Conservation (phyloP, 2,329 filamentous ascomycete genomes). For the Phoma sp. region DNA sequence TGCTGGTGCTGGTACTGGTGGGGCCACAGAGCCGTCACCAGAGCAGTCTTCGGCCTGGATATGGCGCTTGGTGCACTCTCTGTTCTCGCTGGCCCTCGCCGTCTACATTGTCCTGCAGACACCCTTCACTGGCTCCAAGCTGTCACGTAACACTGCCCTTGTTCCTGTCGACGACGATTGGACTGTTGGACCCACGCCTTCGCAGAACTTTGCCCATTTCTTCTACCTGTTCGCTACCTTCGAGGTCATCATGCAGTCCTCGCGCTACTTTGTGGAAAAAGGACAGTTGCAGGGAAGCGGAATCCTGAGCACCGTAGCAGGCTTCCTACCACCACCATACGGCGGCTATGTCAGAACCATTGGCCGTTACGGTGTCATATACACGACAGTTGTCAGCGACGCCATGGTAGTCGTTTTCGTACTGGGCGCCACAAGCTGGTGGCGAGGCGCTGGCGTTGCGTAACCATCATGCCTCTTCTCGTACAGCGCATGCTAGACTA, state of each 20-base stretch:
- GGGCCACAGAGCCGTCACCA: constrained; percentile 41
- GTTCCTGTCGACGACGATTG: constrained; percentile 39
- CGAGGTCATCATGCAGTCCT: constrained; percentile 74
- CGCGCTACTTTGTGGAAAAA: constrained; percentile 73
- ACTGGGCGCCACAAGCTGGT: constrained; percentile 64
- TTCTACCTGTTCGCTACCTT: constrained; percentile 84
- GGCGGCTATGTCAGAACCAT: constrained; percentile 67
- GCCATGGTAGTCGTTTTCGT: constrained; percentile 80
- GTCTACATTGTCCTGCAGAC: constrained; percentile 73
- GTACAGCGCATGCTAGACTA: constrained; percentile 12
- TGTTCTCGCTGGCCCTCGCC: constrained; percentile 73
- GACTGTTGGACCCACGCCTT: constrained; percentile 41
- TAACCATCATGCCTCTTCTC: constrained; percentile 20
- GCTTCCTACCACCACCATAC: constrained; percentile 70
- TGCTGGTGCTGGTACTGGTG: constrained; percentile 31
- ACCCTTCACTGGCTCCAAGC: constrained; percentile 70
- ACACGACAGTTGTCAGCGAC: constrained; percentile 73
- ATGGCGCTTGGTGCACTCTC: constrained; percentile 76
- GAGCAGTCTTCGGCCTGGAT: constrained; percentile 58
- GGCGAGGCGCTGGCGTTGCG: constrained; percentile 47
- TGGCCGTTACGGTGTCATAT: constrained; percentile 73
- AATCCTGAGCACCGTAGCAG: constrained; percentile 67
- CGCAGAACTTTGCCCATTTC: constrained; percentile 60
- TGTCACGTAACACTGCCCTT: constrained; percentile 63
- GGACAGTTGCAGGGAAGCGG: constrained; percentile 64